Evolutionary conservation across 1,284 basidiomycete genomes (phyloP).

Genomic region (Rhodotorula sp.): DNA sequence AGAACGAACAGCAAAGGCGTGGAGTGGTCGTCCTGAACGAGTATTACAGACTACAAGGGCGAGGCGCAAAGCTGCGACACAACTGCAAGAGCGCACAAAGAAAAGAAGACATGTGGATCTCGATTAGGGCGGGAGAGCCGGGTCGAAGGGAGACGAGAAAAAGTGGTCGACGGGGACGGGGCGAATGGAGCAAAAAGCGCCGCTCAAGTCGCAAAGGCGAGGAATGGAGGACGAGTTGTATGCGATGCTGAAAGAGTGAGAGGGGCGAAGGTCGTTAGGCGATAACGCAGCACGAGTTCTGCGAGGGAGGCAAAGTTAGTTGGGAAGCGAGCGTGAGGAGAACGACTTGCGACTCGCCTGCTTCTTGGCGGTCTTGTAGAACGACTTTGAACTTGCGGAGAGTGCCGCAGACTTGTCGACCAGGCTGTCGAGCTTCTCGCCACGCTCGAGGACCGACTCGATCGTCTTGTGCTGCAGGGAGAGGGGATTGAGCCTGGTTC

Average conservation of each 20-base stretch:
- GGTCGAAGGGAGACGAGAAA: no score
- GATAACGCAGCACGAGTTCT: slow-evolving; percentile 37
- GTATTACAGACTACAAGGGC: background rate
- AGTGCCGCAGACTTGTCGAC: slow-evolving; percentile 92
- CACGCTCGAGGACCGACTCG: slow-evolving; percentile 91
- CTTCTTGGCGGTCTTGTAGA: slow-evolving; percentile 92
- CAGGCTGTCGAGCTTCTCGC: slow-evolving; percentile 95
- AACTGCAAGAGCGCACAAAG: background rate
- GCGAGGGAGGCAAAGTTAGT: background rate
- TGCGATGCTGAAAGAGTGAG: no score
- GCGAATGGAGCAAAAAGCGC: background rate
- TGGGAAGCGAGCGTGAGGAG: no score
- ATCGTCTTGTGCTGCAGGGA: slow-evolving; percentile 90
- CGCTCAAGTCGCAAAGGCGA: no score
- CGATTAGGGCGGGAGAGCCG: background rate
- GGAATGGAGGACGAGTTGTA: background rate
- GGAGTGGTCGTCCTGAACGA: background rate
- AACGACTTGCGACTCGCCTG: slow-evolving; percentile 49
- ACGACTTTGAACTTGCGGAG: slow-evolving; percentile 61
- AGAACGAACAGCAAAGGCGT: no score
- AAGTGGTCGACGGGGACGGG: no score
- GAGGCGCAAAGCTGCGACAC: background rate
- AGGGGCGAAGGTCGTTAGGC: background rate
- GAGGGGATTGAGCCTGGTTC: background rate
- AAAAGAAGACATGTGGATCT: background rate